Evolutionary conservation across 306 rosid genomes (phyloP).

Genomic region (Leucaena leucocephala): DNA sequence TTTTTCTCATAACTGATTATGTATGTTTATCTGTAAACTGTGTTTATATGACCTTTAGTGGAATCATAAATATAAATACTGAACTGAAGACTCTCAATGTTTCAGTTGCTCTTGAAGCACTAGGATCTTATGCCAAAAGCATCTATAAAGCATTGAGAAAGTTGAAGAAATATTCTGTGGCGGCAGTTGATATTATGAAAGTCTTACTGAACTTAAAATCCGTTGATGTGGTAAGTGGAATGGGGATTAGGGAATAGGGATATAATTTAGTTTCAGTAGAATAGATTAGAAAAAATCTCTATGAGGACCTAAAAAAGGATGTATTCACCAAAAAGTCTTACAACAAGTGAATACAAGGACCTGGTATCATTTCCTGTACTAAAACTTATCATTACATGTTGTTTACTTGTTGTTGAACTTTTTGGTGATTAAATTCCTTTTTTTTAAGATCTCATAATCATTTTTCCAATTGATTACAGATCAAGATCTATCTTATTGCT

Average conservation of each 20-base stretch:
- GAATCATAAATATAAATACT: conserved; percentile 19
- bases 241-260: conserved; percentile 18
- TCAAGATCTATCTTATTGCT: conserved; percentile 31
- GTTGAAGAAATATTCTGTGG: conserved; percentile 65
- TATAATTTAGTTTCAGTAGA: conserved; percentile 1
- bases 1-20: neutral
- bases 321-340: no score
- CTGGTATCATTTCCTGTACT: no score
- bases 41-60: neutral
- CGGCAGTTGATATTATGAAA: conserved; percentile 66
- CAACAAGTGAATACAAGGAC: neutral
- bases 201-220: conserved; percentile 77
- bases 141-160: conserved; percentile 73
- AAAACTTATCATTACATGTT: neutral
- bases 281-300: neutral
- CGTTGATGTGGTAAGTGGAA: conserved; percentile 70
- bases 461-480: neutral
- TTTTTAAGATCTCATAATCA: no score
- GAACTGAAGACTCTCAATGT: conserved; percentile 27
- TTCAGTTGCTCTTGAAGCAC: conserved; percentile 72
- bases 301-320: no score
- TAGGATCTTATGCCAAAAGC: conserved; percentile 73
- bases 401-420: neutral
- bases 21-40: neutral
- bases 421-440: neutral